A percentile compares a stretch with the other conserved stretches of the same genome.
Evolutionary conservation across 495 filamentous ascomycete species (phyloP).

Genomic region (Penicillium antarcticum): DNA sequence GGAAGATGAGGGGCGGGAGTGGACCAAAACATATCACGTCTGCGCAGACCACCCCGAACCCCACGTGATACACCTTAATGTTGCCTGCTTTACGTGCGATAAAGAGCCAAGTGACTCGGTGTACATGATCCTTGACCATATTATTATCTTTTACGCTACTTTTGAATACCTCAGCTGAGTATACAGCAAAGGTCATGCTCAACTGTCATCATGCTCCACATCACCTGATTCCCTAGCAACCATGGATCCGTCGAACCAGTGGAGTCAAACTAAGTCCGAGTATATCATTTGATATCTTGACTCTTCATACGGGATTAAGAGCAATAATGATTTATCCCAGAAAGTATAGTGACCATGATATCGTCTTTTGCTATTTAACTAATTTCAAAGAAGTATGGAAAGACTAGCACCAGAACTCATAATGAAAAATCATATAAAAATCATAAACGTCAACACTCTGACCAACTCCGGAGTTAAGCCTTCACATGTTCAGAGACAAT

Average conservation of each 20-base stretch:
- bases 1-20: slow-evolving; percentile 25
- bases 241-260: slow-evolving; percentile 2
- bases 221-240: slow-evolving; percentile 4
- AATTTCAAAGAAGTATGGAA: too few species aligned
- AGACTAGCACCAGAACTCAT: not conserved
- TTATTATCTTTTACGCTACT: too few species aligned
- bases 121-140: too few species aligned
- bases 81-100: not conserved
- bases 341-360: too few species aligned
- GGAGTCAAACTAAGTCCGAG: not conserved
- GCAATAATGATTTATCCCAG: too few species aligned
- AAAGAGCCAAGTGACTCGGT: too few species aligned
- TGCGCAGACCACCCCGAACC: slow-evolving; percentile 6
- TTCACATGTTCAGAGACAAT: slow-evolving; percentile 2
- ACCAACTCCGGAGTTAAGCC: not conserved
- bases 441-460: not conserved
- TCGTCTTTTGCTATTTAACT: too few species aligned
- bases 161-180: too few species aligned
- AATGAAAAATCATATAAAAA: not conserved
- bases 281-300: too few species aligned
- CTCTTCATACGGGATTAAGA: too few species aligned
- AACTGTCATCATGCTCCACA: slow-evolving; percentile 2
- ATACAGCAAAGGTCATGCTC: too few species aligned
- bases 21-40: slow-evolving; percentile 23
- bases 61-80: slow-evolving; percentile 28